Percentiles rank a stretch among this genome's conserved stretches.
phyloP scores from a whole-genome alignment of 352 stramenopile species.

The Phytophthora fragariaefolia region DNA sequence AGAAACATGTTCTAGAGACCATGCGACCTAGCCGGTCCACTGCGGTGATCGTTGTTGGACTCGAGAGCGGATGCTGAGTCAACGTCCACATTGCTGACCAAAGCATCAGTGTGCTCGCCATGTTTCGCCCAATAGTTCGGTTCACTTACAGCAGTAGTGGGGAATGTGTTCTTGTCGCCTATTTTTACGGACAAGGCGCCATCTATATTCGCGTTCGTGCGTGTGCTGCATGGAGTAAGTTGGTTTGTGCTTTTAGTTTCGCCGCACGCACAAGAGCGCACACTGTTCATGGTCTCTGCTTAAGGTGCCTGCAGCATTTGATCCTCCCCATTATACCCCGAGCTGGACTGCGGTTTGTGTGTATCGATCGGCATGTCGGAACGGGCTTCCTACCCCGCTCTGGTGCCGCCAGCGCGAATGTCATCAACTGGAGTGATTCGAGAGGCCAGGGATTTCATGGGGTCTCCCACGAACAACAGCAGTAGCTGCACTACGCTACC shows the following conservation, averaged over 20 bases:
- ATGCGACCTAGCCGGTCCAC: no score
- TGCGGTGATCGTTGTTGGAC: no score
- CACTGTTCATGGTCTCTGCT: constrained; percentile 10
- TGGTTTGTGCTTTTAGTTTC: background rate
- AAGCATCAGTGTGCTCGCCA: background rate
- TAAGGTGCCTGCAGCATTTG: background rate
- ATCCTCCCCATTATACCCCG: background rate
- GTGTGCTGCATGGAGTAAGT: background rate
- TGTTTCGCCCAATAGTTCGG: background rate
- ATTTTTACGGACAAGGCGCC: constrained; percentile 21
- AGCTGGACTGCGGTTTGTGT: no score
- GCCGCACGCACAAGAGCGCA: no score
- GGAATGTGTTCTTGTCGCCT: constrained; percentile 3
- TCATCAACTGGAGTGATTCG: constrained; percentile 12
- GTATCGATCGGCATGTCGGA: constrained; percentile 20
- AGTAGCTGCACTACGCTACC: constrained; percentile 24
- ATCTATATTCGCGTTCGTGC: constrained; percentile 11
- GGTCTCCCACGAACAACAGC: constrained; percentile 5
- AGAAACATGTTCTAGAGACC: no score
- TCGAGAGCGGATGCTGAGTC: no score
- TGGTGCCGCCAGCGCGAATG: constrained; percentile 16
- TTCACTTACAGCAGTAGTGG: background rate
- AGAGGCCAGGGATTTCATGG: constrained; percentile 12
- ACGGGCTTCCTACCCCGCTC: constrained; percentile 1
- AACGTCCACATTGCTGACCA: no score